Conservation (phyloP, 1,284 basidiomycete species). For the Xerocomus minutiporus region DNA sequence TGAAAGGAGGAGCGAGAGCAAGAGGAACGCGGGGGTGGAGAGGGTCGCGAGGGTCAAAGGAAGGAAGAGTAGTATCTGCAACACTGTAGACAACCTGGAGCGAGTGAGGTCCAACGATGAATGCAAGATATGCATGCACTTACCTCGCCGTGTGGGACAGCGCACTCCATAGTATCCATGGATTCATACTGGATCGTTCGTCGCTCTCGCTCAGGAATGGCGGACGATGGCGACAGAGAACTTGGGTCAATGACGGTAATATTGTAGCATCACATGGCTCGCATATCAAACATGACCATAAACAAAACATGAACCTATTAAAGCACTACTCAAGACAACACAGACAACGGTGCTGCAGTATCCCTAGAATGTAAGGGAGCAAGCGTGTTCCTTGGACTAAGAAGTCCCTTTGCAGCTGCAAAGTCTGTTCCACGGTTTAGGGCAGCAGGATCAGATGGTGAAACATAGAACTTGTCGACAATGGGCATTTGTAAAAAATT, state of each 20-base stretch:
- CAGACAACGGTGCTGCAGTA: constrained; percentile 14
- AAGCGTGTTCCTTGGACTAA: constrained; percentile 47
- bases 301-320: not conserved
- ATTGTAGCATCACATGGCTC: not conserved
- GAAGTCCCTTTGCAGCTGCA: constrained; percentile 68
- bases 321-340: constrained; percentile 9
- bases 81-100: constrained; percentile 63
- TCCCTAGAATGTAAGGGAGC: constrained; percentile 15
- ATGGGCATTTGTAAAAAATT: constrained; percentile 94
- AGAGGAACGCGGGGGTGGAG: constrained; percentile 72
- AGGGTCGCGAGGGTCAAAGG: constrained; percentile 79
- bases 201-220: constrained; percentile 1
- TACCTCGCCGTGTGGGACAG: constrained; percentile 62
- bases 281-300: not conserved
- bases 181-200: constrained; percentile 34
- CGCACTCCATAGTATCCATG: constrained; percentile 64
- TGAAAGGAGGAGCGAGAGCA: constrained; percentile 75
- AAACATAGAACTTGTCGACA: constrained; percentile 84
- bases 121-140: constrained; percentile 4
- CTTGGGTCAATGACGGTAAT: too few relatives aligned
- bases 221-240: not conserved
- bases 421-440: constrained; percentile 62
- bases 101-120: constrained; percentile 2
- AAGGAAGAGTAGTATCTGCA: constrained; percentile 79
- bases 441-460: constrained; percentile 69